Evolutionary conservation across 2,329 filamentous ascomycete genomes (phyloP).

Genomic region (Dichotomopilus funicola): DNA sequence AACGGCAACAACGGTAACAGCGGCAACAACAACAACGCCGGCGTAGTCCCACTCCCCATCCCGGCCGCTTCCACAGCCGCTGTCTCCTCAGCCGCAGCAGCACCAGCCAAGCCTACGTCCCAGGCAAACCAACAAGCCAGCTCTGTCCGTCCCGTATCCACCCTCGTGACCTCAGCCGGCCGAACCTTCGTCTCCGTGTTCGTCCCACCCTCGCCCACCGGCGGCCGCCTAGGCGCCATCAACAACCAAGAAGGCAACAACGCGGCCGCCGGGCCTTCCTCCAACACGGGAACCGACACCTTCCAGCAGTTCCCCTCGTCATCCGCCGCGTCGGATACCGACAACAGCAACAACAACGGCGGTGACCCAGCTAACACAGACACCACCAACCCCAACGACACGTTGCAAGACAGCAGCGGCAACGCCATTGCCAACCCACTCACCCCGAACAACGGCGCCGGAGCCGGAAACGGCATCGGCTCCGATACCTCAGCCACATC

Average conservation of each 20-base stretch:
- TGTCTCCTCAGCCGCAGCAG: not conserved
- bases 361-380: not conserved
- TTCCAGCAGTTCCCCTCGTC: not conserved
- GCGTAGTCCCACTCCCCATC: not conserved
- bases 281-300: not conserved
- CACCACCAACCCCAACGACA: not conserved
- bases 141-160: not conserved
- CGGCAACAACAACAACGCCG: not conserved
- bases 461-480: not conserved
- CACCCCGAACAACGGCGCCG: not conserved
- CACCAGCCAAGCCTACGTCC: not conserved
- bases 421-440: not conserved
- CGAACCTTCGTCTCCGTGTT: slow-evolving; percentile 19
- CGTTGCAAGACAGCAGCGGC: not conserved
- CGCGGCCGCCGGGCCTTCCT: not conserved
- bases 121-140: not conserved
- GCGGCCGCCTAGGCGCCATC: slow-evolving; percentile 7
- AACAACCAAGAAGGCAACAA: not conserved
- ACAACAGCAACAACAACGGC: not conserved
- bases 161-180: slow-evolving; percentile 3
- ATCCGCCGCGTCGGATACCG: not conserved
- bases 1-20: too few species aligned
- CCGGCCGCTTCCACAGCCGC: not conserved
- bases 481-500: not conserved
- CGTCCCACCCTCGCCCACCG: slow-evolving; percentile 14